These are phyloP conservation scores for Trichocomaceae sp. DNA, from an alignment of 2,329 filamentous ascomycete species.

Conservation along the genomic window DNA sequence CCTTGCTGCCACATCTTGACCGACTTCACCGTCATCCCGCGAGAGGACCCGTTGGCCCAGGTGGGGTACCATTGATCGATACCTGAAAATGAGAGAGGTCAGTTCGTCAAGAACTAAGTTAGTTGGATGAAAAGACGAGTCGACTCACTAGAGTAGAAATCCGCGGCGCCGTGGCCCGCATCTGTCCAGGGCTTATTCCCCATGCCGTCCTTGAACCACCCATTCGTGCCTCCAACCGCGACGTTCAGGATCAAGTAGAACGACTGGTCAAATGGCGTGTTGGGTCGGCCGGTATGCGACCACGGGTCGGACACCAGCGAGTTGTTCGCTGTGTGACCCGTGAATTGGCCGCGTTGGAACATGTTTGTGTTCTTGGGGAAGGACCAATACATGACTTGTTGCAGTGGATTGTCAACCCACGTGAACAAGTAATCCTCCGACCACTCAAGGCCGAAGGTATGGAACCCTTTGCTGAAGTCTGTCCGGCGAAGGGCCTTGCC, in stretches of 20 bases:
- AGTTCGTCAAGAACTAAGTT: no score
- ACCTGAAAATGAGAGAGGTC: slow-evolving; percentile 15
- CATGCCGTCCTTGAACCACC: slow-evolving; percentile 44
- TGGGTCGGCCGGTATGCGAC: slow-evolving; percentile 34
- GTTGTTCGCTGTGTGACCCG: slow-evolving; percentile 35
- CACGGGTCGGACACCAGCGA: slow-evolving; percentile 43
- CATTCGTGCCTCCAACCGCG: slow-evolving; percentile 45
- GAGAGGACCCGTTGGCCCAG: slow-evolving; percentile 40
- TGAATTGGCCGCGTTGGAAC: slow-evolving; percentile 38
- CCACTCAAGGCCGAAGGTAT: slow-evolving; percentile 52
- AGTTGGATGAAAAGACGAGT: neutral
- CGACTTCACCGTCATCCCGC: slow-evolving; percentile 43
- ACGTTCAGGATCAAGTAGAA: slow-evolving; percentile 50
- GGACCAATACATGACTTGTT: slow-evolving; percentile 24
- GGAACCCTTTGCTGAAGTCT: slow-evolving; percentile 31
- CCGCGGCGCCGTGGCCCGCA: slow-evolving; percentile 26
- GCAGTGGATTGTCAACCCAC: slow-evolving; percentile 44
- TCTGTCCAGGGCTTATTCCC: slow-evolving; percentile 46
- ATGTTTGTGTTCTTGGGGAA: slow-evolving; percentile 25
- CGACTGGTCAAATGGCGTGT: slow-evolving; percentile 47
- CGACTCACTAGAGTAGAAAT: slow-evolving; percentile 38
- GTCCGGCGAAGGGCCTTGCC: slow-evolving; percentile 23
- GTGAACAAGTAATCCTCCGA: slow-evolving; percentile 48
- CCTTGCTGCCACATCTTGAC: slow-evolving; percentile 46
- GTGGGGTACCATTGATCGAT: slow-evolving; percentile 39